Evolutionary conservation across 768 basidiomycete species (phyloP), one percentile per base, ranked within the genome.

Genomic region (Wakefieldia striispora): DNA sequence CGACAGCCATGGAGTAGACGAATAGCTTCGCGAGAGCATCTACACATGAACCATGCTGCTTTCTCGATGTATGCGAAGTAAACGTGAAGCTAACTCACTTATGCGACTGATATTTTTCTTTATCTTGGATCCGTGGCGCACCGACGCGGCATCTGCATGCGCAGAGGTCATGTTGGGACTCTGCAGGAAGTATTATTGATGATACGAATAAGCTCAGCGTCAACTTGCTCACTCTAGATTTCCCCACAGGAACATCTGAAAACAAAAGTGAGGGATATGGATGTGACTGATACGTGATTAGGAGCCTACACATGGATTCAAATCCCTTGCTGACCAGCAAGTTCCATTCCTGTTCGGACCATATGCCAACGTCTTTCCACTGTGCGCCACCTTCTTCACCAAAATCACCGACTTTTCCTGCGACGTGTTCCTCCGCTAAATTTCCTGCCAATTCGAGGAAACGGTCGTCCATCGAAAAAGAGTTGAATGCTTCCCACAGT

Each of bases 331-430:
- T 83, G 55, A 94, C 80, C 42, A 98, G 71, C 23, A 87, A 73
- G 47, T 82, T 81, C 84, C 92, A 97, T 67, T 97, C 84, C 37
- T 80, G 74, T 49, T 91, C 80, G 5, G 81, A 84, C 81, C 92
- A 94, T 47, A 98, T 94, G 12, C 95, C 95, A 31, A 97, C 79
- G 56, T 91, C 88, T 64, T 85, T 86, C 83, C 84, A 87, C 48
- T 72, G 69, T 8, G 82, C 78, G 34, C 77, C 76, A 43, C 78
- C 80, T 57, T 81, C 78, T 42, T 67, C 66, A 9, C 78, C 82
- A n/a, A 70, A 74, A 38, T 72, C 72, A n/a, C 81, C 79, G 34
- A 65, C 63, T 19, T 75, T 69, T 17, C 85, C 84, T 19, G 80
- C 84, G 54, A 89, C 77, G 59, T 90, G 84, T 59, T 88, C 84